These are phyloP conservation scores for Pistacia vera DNA, from an alignment of 345 rosid genomes.

Conservation along the genomic window DNA sequence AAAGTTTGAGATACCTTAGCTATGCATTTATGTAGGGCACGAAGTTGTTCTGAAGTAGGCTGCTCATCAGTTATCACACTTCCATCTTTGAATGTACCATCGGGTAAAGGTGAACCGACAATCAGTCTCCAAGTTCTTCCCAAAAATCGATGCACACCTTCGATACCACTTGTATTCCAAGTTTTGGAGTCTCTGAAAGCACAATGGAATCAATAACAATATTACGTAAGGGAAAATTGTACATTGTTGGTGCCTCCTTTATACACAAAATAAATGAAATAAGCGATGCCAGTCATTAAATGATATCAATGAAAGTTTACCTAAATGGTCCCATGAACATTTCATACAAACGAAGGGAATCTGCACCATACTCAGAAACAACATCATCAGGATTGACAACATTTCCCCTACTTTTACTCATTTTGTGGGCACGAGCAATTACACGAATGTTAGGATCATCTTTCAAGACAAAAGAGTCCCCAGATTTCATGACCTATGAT, in stretches of 20 bases:
- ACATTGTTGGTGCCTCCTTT: conserved; percentile 7
- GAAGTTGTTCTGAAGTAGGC: conserved; percentile 73
- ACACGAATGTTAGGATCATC: conserved; percentile 60
- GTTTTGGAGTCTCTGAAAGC: conserved; percentile 83
- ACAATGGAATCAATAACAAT: conserved; percentile 21
- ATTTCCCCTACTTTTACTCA: conserved; percentile 99
- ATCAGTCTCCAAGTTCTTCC: conserved; percentile 91
- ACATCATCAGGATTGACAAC: conserved; percentile 95
- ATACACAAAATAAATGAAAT: background rate
- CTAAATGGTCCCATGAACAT: conserved; percentile 99
- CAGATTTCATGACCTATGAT: conserved; percentile 67
- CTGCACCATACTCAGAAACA: conserved; percentile 87
- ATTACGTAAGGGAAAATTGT: background rate
- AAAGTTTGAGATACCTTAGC: conserved; percentile 61
- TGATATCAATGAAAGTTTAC: conserved; percentile 32
- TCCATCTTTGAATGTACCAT: conserved; percentile 63
- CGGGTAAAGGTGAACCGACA: conserved; percentile 62
- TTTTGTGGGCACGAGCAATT: conserved; percentile 79
- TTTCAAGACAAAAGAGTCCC: conserved; percentile 77
- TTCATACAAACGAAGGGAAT: conserved; percentile 91
- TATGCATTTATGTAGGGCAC: conserved; percentile 79
- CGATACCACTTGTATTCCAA: conserved; percentile 95
- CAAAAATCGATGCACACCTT: conserved; percentile 90
- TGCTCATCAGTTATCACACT: conserved; percentile 61
- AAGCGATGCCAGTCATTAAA: too few species aligned